These are phyloP conservation scores for Deinandra increscens DNA, from an alignment of 129 eudicot genomes.

Conservation along the genomic window DNA sequence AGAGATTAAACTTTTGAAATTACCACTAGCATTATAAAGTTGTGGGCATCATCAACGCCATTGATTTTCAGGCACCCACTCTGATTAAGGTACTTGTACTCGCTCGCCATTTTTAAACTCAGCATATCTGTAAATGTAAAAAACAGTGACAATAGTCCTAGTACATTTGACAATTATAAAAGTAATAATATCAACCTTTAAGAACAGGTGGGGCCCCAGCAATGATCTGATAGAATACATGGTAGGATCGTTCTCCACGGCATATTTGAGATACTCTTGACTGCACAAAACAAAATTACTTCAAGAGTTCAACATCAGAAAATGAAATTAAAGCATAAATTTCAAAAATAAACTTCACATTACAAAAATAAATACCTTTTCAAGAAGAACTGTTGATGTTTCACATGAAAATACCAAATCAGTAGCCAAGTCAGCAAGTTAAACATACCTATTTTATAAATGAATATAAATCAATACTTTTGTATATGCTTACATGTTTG, in stretches of 20 bases:
- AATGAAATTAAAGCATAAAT: not conserved
- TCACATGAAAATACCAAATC: constrained; percentile 33
- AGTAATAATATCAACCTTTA: constrained; percentile 44
- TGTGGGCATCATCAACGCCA: constrained; percentile 68
- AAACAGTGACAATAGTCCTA: not conserved
- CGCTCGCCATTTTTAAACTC: constrained; percentile 66
- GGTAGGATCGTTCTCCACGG: constrained; percentile 87
- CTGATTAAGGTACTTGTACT: constrained; percentile 77
- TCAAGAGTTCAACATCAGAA: not conserved
- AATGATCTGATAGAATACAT: constrained; percentile 91
- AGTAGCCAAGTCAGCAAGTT: constrained; percentile 23
- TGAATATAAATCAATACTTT: not conserved
- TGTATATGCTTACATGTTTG: constrained; percentile 69
- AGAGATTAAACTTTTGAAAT: not conserved
- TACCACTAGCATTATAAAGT: constrained; percentile 69
- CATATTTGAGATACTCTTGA: constrained; percentile 89
- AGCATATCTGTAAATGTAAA: constrained; percentile 53
- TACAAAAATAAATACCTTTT: constrained; percentile 56
- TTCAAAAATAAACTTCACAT: not conserved
- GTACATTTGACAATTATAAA: not conserved
- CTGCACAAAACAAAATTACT: constrained; percentile 38
- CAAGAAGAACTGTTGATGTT: constrained; percentile 66
- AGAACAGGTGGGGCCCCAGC: constrained; percentile 83
- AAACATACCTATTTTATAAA: not conserved
- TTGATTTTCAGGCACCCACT: constrained; percentile 70